phyloP scores from a whole-genome alignment of 2,329 filamentous ascomycete species.

The Didymella pomorum region DNA sequence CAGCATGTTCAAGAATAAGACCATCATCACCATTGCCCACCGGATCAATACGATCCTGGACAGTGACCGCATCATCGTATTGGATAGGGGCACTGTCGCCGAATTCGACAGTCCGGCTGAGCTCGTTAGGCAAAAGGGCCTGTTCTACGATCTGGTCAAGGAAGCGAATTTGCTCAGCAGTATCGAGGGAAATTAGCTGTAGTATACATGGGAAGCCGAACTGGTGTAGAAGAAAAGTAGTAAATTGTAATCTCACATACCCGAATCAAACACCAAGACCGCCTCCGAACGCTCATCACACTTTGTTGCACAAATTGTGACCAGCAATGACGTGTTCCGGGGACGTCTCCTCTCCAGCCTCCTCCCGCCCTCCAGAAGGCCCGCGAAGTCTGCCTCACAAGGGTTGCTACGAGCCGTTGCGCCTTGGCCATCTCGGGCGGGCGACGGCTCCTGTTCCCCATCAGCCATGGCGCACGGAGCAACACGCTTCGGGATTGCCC shows the following conservation, averaged over 20 bases:
- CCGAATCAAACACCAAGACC: neutral
- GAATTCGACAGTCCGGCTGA: conserved; percentile 90
- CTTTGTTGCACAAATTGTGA: neutral
- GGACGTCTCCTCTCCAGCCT: conserved; percentile 1
- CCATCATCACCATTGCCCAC: conserved; percentile 98
- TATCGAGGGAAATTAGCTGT: conserved; percentile 23
- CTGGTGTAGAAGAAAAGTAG: conserved; percentile 2
- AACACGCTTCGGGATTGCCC: conserved; percentile 16
- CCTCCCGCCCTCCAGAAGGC: neutral
- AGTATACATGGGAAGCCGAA: neutral
- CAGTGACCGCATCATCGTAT: conserved; percentile 87
- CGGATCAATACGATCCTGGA: conserved; percentile 96
- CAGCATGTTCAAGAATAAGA: conserved; percentile 82
- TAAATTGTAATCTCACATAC: conserved; percentile 3
- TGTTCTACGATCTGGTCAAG: conserved; percentile 90
- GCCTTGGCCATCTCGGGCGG: conserved; percentile 9
- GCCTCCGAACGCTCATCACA: neutral
- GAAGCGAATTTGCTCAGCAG: conserved; percentile 76
- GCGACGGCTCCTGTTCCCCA: conserved; percentile 12
- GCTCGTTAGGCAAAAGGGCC: conserved; percentile 76
- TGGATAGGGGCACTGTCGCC: conserved; percentile 87
- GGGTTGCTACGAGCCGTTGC: conserved; percentile 12
- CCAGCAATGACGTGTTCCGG: conserved; percentile 8
- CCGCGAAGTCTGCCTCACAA: neutral
- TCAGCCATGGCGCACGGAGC: conserved; percentile 9